These are phyloP conservation scores for Zopfochytrium polystomum DNA, from an alignment of 371 early-diverging fungal genomes.

Conservation along the genomic window DNA sequence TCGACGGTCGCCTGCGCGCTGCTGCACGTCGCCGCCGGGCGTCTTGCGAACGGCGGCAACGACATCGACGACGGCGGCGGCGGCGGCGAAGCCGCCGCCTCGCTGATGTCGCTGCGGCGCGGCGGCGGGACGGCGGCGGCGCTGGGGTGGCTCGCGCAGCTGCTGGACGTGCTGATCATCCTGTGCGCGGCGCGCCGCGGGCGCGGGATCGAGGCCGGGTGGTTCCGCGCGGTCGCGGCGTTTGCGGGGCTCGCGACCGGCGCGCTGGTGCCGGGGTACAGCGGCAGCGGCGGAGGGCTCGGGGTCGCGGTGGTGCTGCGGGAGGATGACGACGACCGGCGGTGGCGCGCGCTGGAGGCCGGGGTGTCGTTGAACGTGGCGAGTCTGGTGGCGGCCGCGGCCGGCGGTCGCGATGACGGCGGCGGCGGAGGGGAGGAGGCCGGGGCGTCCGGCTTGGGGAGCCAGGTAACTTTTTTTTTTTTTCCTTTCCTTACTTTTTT, in stretches of 20 bases:
- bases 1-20: too few relatives aligned
- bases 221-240: background rate
- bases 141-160: background rate
- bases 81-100: too few relatives aligned
- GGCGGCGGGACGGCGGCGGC: background rate
- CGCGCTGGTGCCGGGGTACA: background rate
- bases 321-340: too few relatives aligned
- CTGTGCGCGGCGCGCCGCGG: background rate
- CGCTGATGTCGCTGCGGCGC: background rate
- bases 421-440: background rate
- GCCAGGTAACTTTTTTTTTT: background rate
- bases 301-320: background rate
- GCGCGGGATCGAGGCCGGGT: background rate
- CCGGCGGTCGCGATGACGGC: background rate
- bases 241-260: background rate
- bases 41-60: too few relatives aligned
- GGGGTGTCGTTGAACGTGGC: background rate
- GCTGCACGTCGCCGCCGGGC: too few relatives aligned
- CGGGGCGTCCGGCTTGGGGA: background rate
- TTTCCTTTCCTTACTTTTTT: background rate
- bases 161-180: background rate
- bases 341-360: background rate
- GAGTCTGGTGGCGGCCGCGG: too few relatives aligned
- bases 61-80: too few relatives aligned
- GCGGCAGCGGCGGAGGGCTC: background rate